phyloP scores from a whole-genome alignment of 768 basidiomycete species.

The Tricholoma sp. region DNA sequence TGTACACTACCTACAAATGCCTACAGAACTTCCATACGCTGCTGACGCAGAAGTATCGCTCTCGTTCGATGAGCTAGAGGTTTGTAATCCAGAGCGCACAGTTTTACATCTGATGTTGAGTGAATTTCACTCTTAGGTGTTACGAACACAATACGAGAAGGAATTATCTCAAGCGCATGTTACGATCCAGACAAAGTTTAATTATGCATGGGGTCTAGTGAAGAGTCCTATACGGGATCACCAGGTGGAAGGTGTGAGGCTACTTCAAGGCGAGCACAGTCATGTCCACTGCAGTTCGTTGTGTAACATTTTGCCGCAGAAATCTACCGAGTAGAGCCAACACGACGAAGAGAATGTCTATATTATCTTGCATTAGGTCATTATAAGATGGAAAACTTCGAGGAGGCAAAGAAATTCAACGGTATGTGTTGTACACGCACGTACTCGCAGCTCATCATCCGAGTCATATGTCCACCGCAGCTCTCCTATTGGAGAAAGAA shows the following conservation, averaged over 20 bases:
- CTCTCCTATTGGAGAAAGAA: conserved; percentile 83
- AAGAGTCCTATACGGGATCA: conserved; percentile 83
- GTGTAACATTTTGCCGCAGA: conserved; percentile 42
- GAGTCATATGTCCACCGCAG: conserved; percentile 33
- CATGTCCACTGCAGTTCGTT: not conserved
- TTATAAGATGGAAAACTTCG: conserved; percentile 95
- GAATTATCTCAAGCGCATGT: conserved; percentile 81
- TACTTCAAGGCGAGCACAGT: conserved; percentile 70
- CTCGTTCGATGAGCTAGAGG: conserved; percentile 87
- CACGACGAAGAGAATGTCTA: conserved; percentile 87
- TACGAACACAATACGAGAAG: conserved; percentile 83
- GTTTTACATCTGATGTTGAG: not conserved
- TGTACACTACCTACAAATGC: conserved; percentile 31
- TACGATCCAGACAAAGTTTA: conserved; percentile 94
- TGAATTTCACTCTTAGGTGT: conserved; percentile 49
- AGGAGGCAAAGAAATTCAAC: conserved; percentile 90
- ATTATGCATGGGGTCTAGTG: conserved; percentile 94
- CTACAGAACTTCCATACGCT: conserved; percentile 90
- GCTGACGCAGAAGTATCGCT: conserved; percentile 91
- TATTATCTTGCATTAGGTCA: conserved; percentile 96
- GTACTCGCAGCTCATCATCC: not conserved
- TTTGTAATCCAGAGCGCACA: conserved; percentile 22
- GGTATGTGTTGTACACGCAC: conserved; percentile 46
- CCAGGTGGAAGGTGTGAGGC: conserved; percentile 86
- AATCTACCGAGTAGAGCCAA: conserved; percentile 84